Conservation (phyloP, 2,329 filamentous ascomycete species). For the Colletotrichum tofieldiae region DNA sequence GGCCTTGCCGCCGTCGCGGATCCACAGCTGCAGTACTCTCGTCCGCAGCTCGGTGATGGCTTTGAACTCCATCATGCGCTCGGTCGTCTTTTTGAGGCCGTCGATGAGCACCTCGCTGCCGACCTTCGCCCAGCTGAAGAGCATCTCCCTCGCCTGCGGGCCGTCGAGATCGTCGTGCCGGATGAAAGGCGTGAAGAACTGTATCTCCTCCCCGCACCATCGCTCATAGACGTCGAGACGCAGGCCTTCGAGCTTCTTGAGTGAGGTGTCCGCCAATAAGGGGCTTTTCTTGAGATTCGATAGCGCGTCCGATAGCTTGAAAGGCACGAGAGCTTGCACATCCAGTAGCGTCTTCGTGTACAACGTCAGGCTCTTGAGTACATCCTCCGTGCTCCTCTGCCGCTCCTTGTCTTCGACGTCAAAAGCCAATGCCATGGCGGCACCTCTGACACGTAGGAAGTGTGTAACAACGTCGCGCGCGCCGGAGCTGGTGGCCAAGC, state of each 20-base stretch:
- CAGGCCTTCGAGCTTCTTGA: constrained; percentile 78
- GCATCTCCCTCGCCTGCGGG: constrained; percentile 71
- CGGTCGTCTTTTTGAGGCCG: constrained; percentile 74
- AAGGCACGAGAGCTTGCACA: constrained; percentile 82
- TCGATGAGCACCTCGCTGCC: constrained; percentile 72
- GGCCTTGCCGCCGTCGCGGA: constrained; percentile 76
- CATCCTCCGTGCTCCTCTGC: constrained; percentile 59
- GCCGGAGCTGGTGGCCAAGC: constrained; percentile 84
- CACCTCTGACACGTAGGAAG: constrained; percentile 81
- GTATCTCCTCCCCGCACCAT: constrained; percentile 88
- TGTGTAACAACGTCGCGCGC: constrained; percentile 84
- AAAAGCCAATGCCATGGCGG: constrained; percentile 77
- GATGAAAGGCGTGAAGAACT: constrained; percentile 89
- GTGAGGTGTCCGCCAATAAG: constrained; percentile 79
- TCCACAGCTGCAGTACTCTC: constrained; percentile 81
- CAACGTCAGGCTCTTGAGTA: constrained; percentile 78
- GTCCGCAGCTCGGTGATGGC: constrained; percentile 79
- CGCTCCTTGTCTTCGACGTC: constrained; percentile 62
- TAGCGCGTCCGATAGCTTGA: constrained; percentile 79
- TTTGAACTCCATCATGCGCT: constrained; percentile 75
- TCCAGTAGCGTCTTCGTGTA: constrained; percentile 85
- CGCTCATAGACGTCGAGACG: constrained; percentile 83
- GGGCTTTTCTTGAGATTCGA: constrained; percentile 77
- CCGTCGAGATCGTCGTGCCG: constrained; percentile 83
- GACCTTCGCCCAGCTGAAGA: constrained; percentile 75